phyloP scores from a whole-genome alignment of 352 stramenopile genomes.

The Hyaloperonospora brassicae region DNA sequence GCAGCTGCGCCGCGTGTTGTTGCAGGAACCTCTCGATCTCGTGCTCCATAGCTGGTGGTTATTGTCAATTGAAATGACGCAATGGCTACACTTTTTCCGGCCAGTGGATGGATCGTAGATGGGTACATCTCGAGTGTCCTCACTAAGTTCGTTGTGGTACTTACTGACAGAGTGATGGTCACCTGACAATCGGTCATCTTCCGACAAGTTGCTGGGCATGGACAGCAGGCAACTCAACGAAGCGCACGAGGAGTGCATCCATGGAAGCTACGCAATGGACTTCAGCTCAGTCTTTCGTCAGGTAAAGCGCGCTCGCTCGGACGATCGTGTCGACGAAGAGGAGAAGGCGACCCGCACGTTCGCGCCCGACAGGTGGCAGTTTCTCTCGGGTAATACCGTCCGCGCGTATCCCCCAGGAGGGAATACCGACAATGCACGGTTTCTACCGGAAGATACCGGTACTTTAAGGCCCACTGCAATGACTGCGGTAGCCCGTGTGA shows the following conservation, averaged over 20 bases:
- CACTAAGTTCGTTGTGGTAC: slow-evolving; percentile 2
- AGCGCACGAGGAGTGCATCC: slow-evolving; percentile 8
- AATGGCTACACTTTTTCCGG: no score
- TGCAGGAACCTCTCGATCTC: slow-evolving; percentile 40
- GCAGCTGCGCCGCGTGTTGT: slow-evolving; percentile 39
- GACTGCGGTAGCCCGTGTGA: slow-evolving; percentile 5
- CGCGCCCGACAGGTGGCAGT: background rate
- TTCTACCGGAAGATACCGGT: background rate
- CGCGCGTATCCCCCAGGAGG: background rate
- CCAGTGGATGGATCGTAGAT: no score
- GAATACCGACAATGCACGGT: background rate
- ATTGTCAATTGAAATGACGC: no score
- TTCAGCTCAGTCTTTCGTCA: slow-evolving; percentile 18
- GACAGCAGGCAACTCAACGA: slow-evolving; percentile 10
- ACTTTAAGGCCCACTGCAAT: background rate
- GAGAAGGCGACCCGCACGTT: slow-evolving; percentile 14
- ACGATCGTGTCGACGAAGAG: slow-evolving; percentile 10
- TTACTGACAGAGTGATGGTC: slow-evolving; percentile 16
- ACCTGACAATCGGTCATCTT: slow-evolving; percentile 6
- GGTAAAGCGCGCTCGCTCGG: slow-evolving; percentile 17
- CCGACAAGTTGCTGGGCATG: slow-evolving; percentile 8
- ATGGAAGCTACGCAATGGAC: slow-evolving; percentile 14
- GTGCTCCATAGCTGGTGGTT: slow-evolving; percentile 17
- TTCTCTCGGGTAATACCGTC: slow-evolving; percentile 1
- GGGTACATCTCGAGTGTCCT: background rate